These are phyloP conservation scores for Naganishia friedmannii DNA, from an alignment of 768 basidiomycete species.

Conservation along the genomic window DNA sequence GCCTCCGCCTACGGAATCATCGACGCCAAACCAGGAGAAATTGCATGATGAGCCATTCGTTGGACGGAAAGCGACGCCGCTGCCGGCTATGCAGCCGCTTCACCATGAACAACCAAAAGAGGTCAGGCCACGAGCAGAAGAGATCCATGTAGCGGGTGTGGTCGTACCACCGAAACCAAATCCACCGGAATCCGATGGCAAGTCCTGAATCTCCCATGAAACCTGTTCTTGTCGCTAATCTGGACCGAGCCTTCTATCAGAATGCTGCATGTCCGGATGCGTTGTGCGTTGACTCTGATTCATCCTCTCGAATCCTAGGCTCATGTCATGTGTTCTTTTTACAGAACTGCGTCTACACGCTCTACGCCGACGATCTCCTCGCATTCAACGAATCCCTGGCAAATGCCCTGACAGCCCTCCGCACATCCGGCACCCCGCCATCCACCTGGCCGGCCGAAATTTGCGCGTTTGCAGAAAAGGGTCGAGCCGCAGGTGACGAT, in stretches of 20 bases:
- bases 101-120: constrained; percentile 4
- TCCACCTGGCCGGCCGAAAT: constrained; percentile 66
- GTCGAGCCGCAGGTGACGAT: neutral
- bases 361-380: constrained; percentile 71
- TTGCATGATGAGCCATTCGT: neutral
- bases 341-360: constrained; percentile 76
- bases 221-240: too few species aligned
- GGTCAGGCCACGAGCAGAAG: neutral
- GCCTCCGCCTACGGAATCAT: constrained; percentile 32
- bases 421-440: constrained; percentile 58
- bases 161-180: constrained; percentile 44
- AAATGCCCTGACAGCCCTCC: constrained; percentile 59
- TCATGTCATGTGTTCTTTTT: neutral
- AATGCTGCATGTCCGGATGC: constrained; percentile 94
- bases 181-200: constrained; percentile 50
- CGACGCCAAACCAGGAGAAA: neutral
- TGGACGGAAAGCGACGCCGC: constrained; percentile 27
- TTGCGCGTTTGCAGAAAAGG: constrained; percentile 38
- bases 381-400: constrained; percentile 62
- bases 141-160: constrained; percentile 35
- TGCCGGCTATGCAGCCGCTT: constrained; percentile 41
- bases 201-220: constrained; percentile 13
- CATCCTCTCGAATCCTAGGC: neutral
- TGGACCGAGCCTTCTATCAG: constrained; percentile 51
- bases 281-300: constrained; percentile 51